Percentiles rank a stretch among this genome's conserved stretches.
Conservation (phyloP, 139 green algal species). For the Chlamydomonas asymmetrica region DNA sequence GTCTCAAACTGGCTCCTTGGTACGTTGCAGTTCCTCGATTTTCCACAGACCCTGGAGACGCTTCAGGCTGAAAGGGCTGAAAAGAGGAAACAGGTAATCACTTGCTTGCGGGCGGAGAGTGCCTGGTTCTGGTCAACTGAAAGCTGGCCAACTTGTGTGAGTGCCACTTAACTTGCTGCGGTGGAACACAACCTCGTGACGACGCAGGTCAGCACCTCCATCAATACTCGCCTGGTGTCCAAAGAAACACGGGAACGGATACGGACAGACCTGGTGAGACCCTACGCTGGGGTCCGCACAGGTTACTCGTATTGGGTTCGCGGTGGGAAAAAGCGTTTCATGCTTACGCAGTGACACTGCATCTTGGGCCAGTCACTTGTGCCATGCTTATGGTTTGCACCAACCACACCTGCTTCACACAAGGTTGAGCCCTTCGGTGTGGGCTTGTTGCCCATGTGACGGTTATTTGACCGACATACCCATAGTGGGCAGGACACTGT, state of each 20-base stretch:
- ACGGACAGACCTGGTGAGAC: slow-evolving; percentile 33
- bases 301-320: not conserved
- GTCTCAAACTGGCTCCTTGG: too few relatives aligned
- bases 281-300: too few relatives aligned
- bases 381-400: too few relatives aligned
- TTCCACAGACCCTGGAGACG: slow-evolving; percentile 5
- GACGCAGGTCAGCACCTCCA: too few relatives aligned
- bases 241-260: slow-evolving; percentile 23
- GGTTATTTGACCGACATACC: too few relatives aligned
- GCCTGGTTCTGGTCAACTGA: too few relatives aligned
- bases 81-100: slow-evolving; percentile 9
- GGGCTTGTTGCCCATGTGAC: not conserved
- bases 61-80: slow-evolving; percentile 7
- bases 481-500: too few relatives aligned
- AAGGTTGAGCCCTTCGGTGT: not conserved
- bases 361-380: not conserved
- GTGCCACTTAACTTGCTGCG: too few relatives aligned
- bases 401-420: not conserved
- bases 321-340: not conserved
- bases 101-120: too few relatives aligned
- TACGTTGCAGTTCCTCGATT: slow-evolving; percentile 13
- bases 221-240: not conserved
- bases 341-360: not conserved
- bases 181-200: too few relatives aligned
- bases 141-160: too few relatives aligned